Evolutionary conservation across 2,329 filamentous ascomycete species (phyloP).

Genomic region (Calonectria henricotiae): DNA sequence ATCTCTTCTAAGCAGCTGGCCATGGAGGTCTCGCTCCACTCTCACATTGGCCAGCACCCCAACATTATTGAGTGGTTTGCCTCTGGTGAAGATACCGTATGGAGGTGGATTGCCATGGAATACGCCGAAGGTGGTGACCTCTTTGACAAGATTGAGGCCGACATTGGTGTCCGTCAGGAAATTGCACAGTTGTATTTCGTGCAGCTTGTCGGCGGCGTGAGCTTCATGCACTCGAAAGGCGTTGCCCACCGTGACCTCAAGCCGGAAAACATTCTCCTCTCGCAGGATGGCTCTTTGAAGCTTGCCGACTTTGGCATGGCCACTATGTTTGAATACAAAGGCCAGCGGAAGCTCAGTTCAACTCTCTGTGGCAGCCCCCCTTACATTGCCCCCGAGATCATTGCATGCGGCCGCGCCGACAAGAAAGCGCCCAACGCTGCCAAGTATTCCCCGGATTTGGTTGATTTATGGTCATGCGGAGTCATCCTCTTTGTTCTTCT

Average conservation of each 20-base stretch:
- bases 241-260: conserved; percentile 94
- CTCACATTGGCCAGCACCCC: conserved; percentile 88
- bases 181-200: conserved; percentile 97
- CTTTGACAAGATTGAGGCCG: conserved; percentile 99
- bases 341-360: conserved; percentile 84
- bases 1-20: conserved; percentile 91
- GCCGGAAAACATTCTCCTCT: conserved; percentile 95
- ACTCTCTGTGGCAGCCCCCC: conserved; percentile 97
- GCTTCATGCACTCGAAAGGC: conserved; percentile 96
- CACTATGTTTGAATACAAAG: conserved; percentile 92
- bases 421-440: conserved; percentile 66
- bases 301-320: conserved; percentile 97
- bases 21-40: conserved; percentile 93
- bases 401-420: conserved; percentile 68
- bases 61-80: conserved; percentile 96
- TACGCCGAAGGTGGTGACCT: conserved; percentile 95
- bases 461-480: conserved; percentile 97
- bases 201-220: conserved; percentile 90
- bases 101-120: conserved; percentile 99
- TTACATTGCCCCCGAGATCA: conserved; percentile 96
- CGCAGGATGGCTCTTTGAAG: conserved; percentile 88
- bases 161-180: conserved; percentile 93
- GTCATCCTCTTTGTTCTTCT: conserved; percentile 97
- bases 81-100: conserved; percentile 86
- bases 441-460: conserved; percentile 84